A percentile compares a stretch with the other conserved stretches of the same genome.
Conservation (phyloP, 2,329 filamentous ascomycete species). For the Lecanicillium sp. region DNA sequence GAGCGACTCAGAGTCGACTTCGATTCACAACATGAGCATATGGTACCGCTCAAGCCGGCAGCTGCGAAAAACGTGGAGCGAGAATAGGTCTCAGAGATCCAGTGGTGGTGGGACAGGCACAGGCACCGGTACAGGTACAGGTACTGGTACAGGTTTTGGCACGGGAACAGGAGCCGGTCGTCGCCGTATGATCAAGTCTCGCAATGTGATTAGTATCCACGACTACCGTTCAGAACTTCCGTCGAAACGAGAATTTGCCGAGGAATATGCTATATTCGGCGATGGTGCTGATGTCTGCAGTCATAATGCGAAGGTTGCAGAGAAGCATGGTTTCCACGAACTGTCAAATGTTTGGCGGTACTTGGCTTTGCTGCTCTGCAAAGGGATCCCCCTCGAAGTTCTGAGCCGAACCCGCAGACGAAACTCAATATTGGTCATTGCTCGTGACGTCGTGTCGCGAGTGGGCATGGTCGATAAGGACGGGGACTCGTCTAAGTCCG, state of each 20-base stretch:
- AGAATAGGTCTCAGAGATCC: conserved; percentile 48
- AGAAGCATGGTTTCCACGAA: conserved; percentile 60
- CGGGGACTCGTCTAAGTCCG: conserved; percentile 7
- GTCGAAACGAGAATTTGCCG: conserved; percentile 67
- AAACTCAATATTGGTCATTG: conserved; percentile 60
- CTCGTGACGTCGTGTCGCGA: conserved; percentile 49
- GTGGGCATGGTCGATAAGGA: conserved; percentile 15
- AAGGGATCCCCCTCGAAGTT: conserved; percentile 64
- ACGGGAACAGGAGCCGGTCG: conserved; percentile 46
- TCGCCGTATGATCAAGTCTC: conserved; percentile 39
- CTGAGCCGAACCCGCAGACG: conserved; percentile 44
- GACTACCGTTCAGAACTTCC: conserved; percentile 65
- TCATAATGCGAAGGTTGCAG: conserved; percentile 74
- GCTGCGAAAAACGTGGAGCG: conserved; percentile 47
- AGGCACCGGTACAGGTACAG: conserved; percentile 40
- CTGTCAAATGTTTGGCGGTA: conserved; percentile 79
- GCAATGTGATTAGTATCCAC: conserved; percentile 67
- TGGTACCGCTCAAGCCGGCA: conserved; percentile 47
- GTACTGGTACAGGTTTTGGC: conserved; percentile 39
- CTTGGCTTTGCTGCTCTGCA: conserved; percentile 65
- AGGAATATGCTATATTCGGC: conserved; percentile 76
- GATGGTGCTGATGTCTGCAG: conserved; percentile 72
- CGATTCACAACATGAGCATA: conserved; percentile 48
- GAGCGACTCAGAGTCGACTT: conserved; percentile 55
- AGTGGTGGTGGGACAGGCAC: conserved; percentile 53